A percentile compares a stretch with the other conserved stretches of the same genome.
These are phyloP conservation scores for Blastocrithidia nonstop DNA, from an alignment of 208 protist genomes.

Conservation along the genomic window DNA sequence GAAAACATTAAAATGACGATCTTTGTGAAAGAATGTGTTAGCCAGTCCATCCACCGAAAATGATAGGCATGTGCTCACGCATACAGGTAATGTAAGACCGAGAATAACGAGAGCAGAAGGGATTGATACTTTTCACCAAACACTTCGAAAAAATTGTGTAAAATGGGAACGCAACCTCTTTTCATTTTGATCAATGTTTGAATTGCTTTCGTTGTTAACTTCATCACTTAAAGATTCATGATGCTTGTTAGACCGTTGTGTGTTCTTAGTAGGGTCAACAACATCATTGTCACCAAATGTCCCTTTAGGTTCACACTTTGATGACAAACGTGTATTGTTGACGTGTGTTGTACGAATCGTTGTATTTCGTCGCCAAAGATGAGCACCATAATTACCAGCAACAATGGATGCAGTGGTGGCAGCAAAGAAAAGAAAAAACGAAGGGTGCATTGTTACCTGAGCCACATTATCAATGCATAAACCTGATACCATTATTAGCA, in stretches of 20 bases:
- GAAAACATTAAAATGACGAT: constrained; percentile 9
- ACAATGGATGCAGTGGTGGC: constrained; percentile 35
- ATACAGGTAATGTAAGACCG: constrained; percentile 11
- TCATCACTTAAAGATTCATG: background rate
- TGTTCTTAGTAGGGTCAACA: background rate
- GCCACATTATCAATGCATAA: constrained; percentile 36
- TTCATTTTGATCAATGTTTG: background rate
- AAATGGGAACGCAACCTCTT: background rate
- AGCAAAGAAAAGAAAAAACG: constrained; percentile 46
- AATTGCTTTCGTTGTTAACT: background rate
- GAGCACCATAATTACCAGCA: constrained; percentile 48
- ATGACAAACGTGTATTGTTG: background rate
- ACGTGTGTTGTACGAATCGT: constrained; percentile 3
- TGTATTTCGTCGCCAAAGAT: constrained; percentile 28
- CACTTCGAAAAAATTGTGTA: background rate
- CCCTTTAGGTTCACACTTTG: background rate
- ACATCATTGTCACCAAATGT: no score
- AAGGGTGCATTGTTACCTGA: constrained; percentile 14
- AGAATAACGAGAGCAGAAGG: background rate
- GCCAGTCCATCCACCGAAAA: constrained; percentile 17
- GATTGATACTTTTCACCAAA: background rate
- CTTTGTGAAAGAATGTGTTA: constrained; percentile 7
- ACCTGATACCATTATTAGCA: constrained; percentile 87
- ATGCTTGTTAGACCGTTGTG: background rate
- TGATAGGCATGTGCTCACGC: constrained; percentile 13